A percentile compares a stretch with the other conserved stretches of the same genome.
These are phyloP conservation scores for Thelonectria blattea DNA, from an alignment of 2,329 filamentous ascomycete genomes.

Conservation along the genomic window DNA sequence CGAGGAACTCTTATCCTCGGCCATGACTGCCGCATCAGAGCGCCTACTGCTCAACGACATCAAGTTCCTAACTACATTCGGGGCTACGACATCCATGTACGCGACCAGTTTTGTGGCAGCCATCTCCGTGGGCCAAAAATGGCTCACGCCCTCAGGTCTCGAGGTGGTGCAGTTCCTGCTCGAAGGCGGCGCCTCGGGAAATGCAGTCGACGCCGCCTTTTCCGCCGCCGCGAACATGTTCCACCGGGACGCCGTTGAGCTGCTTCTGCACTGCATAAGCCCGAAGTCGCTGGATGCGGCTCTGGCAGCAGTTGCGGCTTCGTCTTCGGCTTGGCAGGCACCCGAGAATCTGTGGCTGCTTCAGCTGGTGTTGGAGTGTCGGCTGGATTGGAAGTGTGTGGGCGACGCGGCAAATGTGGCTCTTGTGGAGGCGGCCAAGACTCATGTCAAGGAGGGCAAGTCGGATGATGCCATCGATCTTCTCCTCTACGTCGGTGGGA, in stretches of 20 bases:
- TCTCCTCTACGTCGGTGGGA: neutral
- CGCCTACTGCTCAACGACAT: conserved; percentile 5
- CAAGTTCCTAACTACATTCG: neutral
- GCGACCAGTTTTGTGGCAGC: neutral
- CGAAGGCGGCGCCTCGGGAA: conserved; percentile 7
- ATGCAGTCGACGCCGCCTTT: conserved; percentile 13
- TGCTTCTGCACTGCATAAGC: conserved; percentile 3
- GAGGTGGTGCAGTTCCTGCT: conserved; percentile 6
- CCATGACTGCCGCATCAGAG: conserved; percentile 6
- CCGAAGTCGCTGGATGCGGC: conserved; percentile 2
- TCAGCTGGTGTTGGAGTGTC: neutral
- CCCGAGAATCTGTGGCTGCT: conserved; percentile 7
- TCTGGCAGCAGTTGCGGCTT: neutral
- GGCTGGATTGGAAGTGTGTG: neutral
- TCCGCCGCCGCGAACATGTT: conserved; percentile 5
- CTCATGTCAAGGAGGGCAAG: neutral
- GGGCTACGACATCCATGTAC: neutral
- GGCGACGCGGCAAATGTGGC: neutral
- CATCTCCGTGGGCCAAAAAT: neutral
- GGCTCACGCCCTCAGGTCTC: conserved; percentile 14
- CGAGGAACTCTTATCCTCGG: neutral
- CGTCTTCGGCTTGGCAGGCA: neutral
- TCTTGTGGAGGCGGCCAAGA: conserved; percentile 1
- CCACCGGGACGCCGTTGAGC: conserved; percentile 5
- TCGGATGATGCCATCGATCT: conserved; percentile 1